Percentiles rank a stretch among this genome's conserved stretches.
Conservation (phyloP, 345 rosid genomes). For the Populus alba region DNA sequence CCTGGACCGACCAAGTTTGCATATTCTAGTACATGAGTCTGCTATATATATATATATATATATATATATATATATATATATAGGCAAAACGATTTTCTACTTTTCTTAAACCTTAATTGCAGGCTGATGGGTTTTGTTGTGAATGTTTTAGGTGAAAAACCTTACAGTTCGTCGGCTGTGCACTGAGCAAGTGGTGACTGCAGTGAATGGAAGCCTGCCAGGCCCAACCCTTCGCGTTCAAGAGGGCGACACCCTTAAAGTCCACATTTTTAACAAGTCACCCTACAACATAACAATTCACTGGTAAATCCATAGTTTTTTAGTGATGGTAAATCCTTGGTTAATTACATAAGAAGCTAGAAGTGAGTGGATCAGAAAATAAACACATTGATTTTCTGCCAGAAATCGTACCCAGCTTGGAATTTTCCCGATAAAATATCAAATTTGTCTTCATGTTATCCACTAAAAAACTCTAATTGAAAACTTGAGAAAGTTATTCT, state of each 20-base stretch:
- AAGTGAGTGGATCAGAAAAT: neutral
- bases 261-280: constrained; percentile 71
- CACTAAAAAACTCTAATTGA: neutral
- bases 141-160: constrained; percentile 60
- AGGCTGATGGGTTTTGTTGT: neutral
- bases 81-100: neutral
- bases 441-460: neutral
- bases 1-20: neutral
- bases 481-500: neutral
- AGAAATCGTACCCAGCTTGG: too few relatives aligned
- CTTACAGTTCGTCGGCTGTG: constrained; percentile 53
- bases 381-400: neutral
- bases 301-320: constrained; percentile 45
- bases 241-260: constrained; percentile 74
- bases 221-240: constrained; percentile 61
- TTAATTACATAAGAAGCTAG: neutral
- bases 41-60: too few relatives aligned
- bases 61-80: too few relatives aligned
- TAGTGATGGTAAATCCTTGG: too few relatives aligned
- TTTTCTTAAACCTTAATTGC: neutral
- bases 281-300: constrained; percentile 85
- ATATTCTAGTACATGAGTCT: neutral
- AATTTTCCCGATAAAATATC: neutral
- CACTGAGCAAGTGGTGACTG: constrained; percentile 54
- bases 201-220: constrained; percentile 71